Evolutionary conservation across 257 asterid genomes (phyloP), one percentile per base, ranked within the genome.

Genomic region (Voacanga thouarsii): DNA sequence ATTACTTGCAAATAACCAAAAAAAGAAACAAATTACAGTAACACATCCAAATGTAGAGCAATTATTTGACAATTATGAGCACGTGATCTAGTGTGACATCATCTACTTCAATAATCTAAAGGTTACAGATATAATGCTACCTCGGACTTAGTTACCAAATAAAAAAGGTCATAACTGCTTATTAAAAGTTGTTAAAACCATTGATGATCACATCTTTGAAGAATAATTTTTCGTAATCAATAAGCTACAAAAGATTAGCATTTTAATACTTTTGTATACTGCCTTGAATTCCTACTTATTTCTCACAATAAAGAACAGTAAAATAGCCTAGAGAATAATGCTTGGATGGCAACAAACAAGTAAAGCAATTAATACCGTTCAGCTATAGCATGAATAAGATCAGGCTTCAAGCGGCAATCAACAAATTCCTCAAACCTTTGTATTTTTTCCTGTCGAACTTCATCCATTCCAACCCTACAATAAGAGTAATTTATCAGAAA

Each of bases 331-430:
- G 14, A 26, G 14, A 26, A 30, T 9, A 67, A 67, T 39, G 72
- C 26, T 8, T 44, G 51, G 3, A 59, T 19, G 60, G 49, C 19
- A 70, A 55, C 21, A n/a, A n/a, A n/a, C n/a, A 50, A 49, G 67
- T 3, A 28, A 78, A 57, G 41, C 28, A 63, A 44, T 19, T 10
- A 49, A 15, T 68, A 92, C 99, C 99, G 84, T 81, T 94, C 86
- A 85, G 89, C 94, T 75, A 90, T 87, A 80, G 97, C 97, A 41
- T 68, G 91, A 37, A 91, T 90, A 44, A 94, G 96, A 88, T 90
- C 96, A 67, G 97, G 99, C 88, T 94, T 94, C 87, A 94, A 74
- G 63, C 97, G 95, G 45, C 77, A 79, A 80, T 94, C 97, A 16
- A 94, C 86, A 81, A 92, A 90, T 75, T 94, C 99, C 86, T 94